phyloP scores from a whole-genome alignment of 192 early-diverging fungal species.

The Umbelopsis vinacea region DNA sequence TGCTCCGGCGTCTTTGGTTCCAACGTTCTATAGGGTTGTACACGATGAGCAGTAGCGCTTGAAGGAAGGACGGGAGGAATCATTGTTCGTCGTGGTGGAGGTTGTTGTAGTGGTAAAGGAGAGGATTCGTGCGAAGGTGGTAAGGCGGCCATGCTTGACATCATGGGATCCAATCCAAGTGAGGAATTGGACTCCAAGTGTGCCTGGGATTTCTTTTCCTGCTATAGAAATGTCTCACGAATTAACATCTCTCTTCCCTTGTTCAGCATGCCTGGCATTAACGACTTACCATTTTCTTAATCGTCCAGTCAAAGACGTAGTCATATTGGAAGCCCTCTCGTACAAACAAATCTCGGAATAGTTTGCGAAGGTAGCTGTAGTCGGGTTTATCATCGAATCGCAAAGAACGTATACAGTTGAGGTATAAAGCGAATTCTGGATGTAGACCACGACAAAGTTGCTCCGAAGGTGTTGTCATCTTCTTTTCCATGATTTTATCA shows the following conservation, averaged over 20 bases:
- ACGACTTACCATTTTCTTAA: conserved; percentile 63
- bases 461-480: conserved; percentile 89
- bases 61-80: conserved; percentile 27
- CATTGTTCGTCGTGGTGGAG: conserved; percentile 21
- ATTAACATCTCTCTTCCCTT: not conserved
- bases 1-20: conserved; percentile 37
- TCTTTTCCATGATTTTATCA: conserved; percentile 94
- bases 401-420: conserved; percentile 83
- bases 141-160: conserved; percentile 9
- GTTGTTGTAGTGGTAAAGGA: conserved; percentile 14
- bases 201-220: conserved; percentile 33
- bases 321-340: conserved; percentile 86
- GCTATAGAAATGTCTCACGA: conserved; percentile 2
- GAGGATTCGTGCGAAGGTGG: conserved; percentile 2
- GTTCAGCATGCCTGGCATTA: not conserved
- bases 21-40: conserved; percentile 29
- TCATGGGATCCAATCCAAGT: conserved; percentile 10
- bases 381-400: conserved; percentile 94
- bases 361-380: conserved; percentile 85
- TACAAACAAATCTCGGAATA: conserved; percentile 87
- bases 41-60: conserved; percentile 27
- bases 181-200: conserved; percentile 10
- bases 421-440: conserved; percentile 85
- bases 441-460: conserved; percentile 83
- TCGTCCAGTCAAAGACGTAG: conserved; percentile 92